Base-by-base conservation (phyloP, 1,284 basidiomycete genomes). In the Ceratobasidium sp. region DNA sequence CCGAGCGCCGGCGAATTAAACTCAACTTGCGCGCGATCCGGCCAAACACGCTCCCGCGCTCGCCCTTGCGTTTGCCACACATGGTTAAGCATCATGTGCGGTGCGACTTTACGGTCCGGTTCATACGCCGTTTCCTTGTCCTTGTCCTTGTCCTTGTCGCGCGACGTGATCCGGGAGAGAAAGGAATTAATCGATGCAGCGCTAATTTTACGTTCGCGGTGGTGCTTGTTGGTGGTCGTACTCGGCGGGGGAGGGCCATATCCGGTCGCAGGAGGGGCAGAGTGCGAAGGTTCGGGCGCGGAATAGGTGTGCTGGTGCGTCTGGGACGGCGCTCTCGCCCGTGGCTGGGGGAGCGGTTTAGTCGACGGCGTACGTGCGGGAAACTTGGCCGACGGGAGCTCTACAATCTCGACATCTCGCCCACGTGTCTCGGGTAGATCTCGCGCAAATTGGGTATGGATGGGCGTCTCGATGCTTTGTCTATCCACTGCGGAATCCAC, bases 1-100 rank as follows among this genome's bases (percentile, higher is more conserved):
- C 52, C 50, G 64, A 68, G 50, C 64, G 38, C 1, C 64, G 35
- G 6, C 52, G 52, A 40, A 68, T 68, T 45, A 60, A 60, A 47
- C 57, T 60, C 43, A 60, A 31, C 43, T 60, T 60, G 40, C 57
- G 57, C 57, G 57, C 57, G 13, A 60, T 3, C 7, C 57, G 57
- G 7, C 57, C 57, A 35, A 60, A 60, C 29, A 60, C 22, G 43
- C 34, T 55, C n/a, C 31, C 31, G 17, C 43, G 4, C 2, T 42
- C 43, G 15, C 38, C 25, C 31, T 60, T 60, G 8, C 57, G 57
- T 60, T 60, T 60, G 3, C 57, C 57, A n/a, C 57, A 60, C 57
- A 22, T 60, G 57, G 43, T 60, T 60, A 3, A 60, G 29, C 6
- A 60, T 17, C 57, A 60, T 60, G 10, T 60, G 57, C 17, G 57